A percentile compares a stretch with the other conserved stretches of the same genome.
Evolutionary conservation across 768 basidiomycete genomes (phyloP).

Genomic region (Calocybe gangraenosa): DNA sequence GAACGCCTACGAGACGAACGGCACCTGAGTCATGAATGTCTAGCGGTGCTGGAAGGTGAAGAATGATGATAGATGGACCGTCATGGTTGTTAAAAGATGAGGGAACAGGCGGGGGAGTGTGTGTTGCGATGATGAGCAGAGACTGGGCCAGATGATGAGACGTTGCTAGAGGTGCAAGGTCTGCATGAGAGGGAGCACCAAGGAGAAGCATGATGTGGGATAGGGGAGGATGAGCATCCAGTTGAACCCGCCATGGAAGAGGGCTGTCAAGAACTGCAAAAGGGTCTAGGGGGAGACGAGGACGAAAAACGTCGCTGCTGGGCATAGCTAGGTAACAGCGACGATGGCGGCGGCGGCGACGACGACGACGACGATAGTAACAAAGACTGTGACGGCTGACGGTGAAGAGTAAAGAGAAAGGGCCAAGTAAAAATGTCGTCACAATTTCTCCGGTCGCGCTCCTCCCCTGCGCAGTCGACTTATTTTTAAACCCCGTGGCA

Average conservation of each 20-base stretch:
- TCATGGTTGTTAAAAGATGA: slow-evolving; percentile 7
- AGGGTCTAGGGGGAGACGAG: slow-evolving; percentile 32
- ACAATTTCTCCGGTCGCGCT: too few relatives aligned
- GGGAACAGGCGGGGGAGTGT: slow-evolving; percentile 29
- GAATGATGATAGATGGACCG: slow-evolving; percentile 24
- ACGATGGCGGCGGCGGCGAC: neutral
- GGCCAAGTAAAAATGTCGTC: too few relatives aligned
- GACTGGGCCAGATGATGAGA: slow-evolving; percentile 27
- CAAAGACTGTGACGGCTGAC: too few relatives aligned
- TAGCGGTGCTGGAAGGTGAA: slow-evolving; percentile 30
- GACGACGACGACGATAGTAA: too few relatives aligned
- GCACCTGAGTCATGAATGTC: slow-evolving; percentile 32
- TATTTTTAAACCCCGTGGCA: too few relatives aligned
- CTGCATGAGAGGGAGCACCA: slow-evolving; percentile 30
- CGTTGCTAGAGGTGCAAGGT: slow-evolving; percentile 32
- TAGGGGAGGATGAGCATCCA: slow-evolving; percentile 13
- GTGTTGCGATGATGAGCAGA: slow-evolving; percentile 38
- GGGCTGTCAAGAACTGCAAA: slow-evolving; percentile 22
- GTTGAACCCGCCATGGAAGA: slow-evolving; percentile 21
- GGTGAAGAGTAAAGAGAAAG: too few relatives aligned
- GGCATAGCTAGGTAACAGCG: neutral
- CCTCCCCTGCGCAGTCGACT: too few relatives aligned
- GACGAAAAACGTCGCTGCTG: slow-evolving; percentile 28
- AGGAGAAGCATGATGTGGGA: slow-evolving; percentile 34
- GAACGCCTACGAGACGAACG: slow-evolving; percentile 33